phyloP scores from a whole-genome alignment of 345 rosid species.

The Melastoma malabathricum region DNA sequence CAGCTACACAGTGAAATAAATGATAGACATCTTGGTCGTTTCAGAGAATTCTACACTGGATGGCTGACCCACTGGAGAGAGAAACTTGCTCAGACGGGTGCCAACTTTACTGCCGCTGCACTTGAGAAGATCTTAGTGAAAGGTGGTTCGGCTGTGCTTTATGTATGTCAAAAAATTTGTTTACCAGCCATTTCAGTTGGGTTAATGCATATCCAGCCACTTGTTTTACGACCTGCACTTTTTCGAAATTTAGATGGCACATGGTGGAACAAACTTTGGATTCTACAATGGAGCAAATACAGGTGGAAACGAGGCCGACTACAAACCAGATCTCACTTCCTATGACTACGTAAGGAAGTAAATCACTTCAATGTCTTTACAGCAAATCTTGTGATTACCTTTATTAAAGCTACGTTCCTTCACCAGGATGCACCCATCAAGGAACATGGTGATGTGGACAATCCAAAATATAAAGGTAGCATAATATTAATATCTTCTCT shows the following conservation, averaged over 20 bases:
- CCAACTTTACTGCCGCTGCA: slow-evolving; percentile 50
- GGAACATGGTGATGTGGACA: slow-evolving; percentile 80
- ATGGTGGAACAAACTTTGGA: slow-evolving; percentile 97
- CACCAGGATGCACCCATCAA: slow-evolving; percentile 86
- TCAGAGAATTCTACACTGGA: slow-evolving; percentile 92
- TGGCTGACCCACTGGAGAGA: slow-evolving; percentile 99
- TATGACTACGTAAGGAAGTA: slow-evolving; percentile 65
- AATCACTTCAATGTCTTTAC: no score
- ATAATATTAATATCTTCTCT: not conserved
- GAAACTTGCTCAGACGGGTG: slow-evolving; percentile 52
- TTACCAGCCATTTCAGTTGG: slow-evolving; percentile 1
- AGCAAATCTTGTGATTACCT: no score
- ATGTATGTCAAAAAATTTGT: slow-evolving; percentile 34
- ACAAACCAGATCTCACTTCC: slow-evolving; percentile 87
- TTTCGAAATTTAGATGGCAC: slow-evolving; percentile 63
- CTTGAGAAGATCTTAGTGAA: slow-evolving; percentile 60
- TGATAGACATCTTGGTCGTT: slow-evolving; percentile 4
- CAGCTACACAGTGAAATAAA: not conserved
- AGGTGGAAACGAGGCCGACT: slow-evolving; percentile 44
- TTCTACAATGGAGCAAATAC: slow-evolving; percentile 93
- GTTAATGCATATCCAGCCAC: not conserved
- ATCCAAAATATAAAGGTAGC: slow-evolving; percentile 63
- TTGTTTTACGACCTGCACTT: slow-evolving; percentile 1
- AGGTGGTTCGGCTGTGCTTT: slow-evolving; percentile 90
- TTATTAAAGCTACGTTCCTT: slow-evolving; percentile 4